Base-by-base conservation (phyloP, 345 rosid genomes). In the Moricandia arvensis region DNA sequence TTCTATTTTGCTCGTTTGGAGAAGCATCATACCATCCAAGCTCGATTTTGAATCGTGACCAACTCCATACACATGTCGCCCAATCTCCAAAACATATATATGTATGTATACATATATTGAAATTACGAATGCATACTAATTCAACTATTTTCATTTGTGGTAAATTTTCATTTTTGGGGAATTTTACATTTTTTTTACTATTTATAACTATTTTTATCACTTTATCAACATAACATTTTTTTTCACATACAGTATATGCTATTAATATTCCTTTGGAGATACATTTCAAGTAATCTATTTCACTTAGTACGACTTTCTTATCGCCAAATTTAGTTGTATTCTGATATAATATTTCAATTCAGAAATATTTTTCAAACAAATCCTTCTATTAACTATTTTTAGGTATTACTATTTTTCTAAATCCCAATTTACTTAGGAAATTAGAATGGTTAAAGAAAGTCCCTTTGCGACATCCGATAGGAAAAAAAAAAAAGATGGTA, bases 1-100 rank as follows among this genome's bases (percentile, higher is more conserved):
- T 11, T 76, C 2, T 76, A 38, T 15, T 41, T 55, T 70, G 11
- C 63, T 69, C 16, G 61, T 68, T 51, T 38, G 3, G 9, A 29
- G 26, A 68, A 29, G 24, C 35, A 35, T 35, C 34, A 33, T 33
- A 59, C n/a, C n/a, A n/a, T n/a, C n/a, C n/a, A n/a, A n/a, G n/a
- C n/a, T n/a, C n/a, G n/a, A n/a, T n/a, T n/a, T n/a, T n/a, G n/a
- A n/a, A n/a, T n/a, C n/a, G n/a, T n/a, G n/a, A n/a, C n/a, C n/a
- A n/a, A n/a, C n/a, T n/a, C n/a, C n/a, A n/a, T n/a, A n/a, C n/a
- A n/a, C n/a, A n/a, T n/a, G n/a, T 8, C 15, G 4, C 21, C 31
- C 6, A 21, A 1, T 64, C 6, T n/a, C n/a, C n/a, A n/a, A n/a
- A n/a, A n/a, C n/a, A n/a, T n/a, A n/a, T n/a, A n/a, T n/a, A n/a